These are phyloP conservation scores for Stemphylium beticola DNA, from an alignment of 2,329 filamentous ascomycete species.

Conservation along the genomic window DNA sequence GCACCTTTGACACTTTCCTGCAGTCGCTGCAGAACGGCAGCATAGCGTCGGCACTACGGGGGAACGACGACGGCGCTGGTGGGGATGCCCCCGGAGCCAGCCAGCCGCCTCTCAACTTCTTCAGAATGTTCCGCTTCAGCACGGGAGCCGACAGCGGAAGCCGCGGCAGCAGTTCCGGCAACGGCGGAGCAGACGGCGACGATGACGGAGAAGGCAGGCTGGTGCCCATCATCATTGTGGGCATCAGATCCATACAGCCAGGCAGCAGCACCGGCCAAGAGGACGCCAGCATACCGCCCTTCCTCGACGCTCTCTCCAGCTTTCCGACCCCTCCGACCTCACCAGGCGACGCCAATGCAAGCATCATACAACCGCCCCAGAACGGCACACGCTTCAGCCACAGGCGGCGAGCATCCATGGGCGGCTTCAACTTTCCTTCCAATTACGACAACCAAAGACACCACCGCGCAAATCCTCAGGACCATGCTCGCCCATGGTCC, in stretches of 20 bases:
- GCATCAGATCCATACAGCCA: conserved; percentile 69
- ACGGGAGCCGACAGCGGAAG: conserved; percentile 50
- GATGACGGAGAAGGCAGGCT: conserved; percentile 62
- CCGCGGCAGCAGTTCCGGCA: conserved; percentile 29
- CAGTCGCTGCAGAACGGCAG: conserved; percentile 67
- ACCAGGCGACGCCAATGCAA: conserved; percentile 57
- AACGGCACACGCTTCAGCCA: conserved; percentile 62
- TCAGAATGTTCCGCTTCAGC: conserved; percentile 72
- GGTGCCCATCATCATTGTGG: conserved; percentile 73
- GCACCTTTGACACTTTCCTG: conserved; percentile 68
- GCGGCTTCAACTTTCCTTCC: conserved; percentile 58
- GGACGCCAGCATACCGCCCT: conserved; percentile 53
- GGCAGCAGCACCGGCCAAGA: conserved; percentile 53
- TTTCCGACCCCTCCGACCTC: conserved; percentile 54
- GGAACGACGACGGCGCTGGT: conserved; percentile 50
- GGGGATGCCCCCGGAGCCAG: conserved; percentile 46
- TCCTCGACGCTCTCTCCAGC: conserved; percentile 59
- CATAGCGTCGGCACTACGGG: conserved; percentile 62
- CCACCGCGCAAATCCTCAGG: conserved; percentile 51
- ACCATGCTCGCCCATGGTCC: conserved; percentile 52
- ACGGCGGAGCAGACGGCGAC: conserved; percentile 30
- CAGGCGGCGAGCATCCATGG: conserved; percentile 61
- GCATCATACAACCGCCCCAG: conserved; percentile 60
- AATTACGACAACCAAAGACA: conserved; percentile 62
- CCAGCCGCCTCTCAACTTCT: conserved; percentile 67